Evolutionary conservation across 2,329 filamentous ascomycete species (phyloP), one percentile per base, ranked within the genome.

Genomic region (Sordariomycetes sp.): DNA sequence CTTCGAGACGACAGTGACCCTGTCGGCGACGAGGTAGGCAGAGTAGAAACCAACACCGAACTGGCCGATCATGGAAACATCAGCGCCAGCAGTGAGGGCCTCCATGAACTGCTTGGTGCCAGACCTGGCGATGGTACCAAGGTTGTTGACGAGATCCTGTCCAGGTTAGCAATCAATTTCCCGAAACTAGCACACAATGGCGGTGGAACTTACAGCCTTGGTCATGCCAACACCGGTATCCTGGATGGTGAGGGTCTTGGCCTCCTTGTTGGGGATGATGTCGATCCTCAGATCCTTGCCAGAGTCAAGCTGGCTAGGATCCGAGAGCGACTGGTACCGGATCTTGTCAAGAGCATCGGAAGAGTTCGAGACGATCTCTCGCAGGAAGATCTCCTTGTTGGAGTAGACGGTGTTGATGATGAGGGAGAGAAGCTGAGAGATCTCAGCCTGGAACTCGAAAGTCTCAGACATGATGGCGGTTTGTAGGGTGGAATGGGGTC

Each of bases 31-130:
- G 61, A 99, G 91, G 85, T 99, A 99, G 72, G 94, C 94, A 62
- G 94, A 97, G 87, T 99, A 99, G 90, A 99, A 99, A 88, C 94
- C 94, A 70, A 99, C 94, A 95, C 94, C 94, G 76, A 99, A 99
- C 81, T 99, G 94, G 72, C 94, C 94, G 75, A 99, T 99, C 94
- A 99, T 97, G 79, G 94, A 97, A 67, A 99, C 94, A 78, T 99
- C 94, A 74, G 94, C 94, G 82, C 94, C 94, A 65, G 94, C 94
- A 68, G 91, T 93, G 68, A 99, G 86, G 64, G 94, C 94, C 85
- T 99, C 94, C 94, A 99, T 99, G 80, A 99, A 99, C 82, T 97
- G 94, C 87, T 99, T 99, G 77, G 94, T 99, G 66, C 94, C 94
- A 62, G 94, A 99, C 74, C 94, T 91, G 74, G 94, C 94, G 76